phyloP scores from a whole-genome alignment of 768 basidiomycete species.

The Jaapia argillacea region DNA sequence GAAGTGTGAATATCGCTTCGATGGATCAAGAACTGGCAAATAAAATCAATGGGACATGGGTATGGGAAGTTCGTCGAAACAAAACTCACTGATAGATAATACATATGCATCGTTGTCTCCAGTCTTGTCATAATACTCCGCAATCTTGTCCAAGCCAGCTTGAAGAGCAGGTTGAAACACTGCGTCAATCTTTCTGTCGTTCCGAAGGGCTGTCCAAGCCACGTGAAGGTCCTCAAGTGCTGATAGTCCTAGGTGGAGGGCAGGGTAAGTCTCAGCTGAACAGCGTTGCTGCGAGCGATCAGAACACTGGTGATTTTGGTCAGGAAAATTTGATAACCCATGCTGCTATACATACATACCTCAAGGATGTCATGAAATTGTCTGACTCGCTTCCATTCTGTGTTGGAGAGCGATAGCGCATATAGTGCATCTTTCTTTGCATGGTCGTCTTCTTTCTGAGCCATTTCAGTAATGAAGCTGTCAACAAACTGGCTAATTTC shows the following conservation, averaged over 20 bases:
- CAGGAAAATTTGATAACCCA: neutral
- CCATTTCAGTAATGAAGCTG: conserved; percentile 16
- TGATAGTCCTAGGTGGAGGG: conserved; percentile 18
- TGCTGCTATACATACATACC: conserved; percentile 7
- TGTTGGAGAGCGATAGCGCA: conserved; percentile 7
- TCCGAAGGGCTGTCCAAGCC: conserved; percentile 14
- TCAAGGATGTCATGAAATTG: conserved; percentile 11
- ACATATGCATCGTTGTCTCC: conserved; percentile 21
- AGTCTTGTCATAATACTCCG: conserved; percentile 24
- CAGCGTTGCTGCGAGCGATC: conserved; percentile 21
- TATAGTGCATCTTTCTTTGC: conserved; percentile 10
- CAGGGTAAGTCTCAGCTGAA: conserved; percentile 16
- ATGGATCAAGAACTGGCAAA: conserved; percentile 11
- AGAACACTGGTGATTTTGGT: conserved; percentile 13
- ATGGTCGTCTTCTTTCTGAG: conserved; percentile 8
- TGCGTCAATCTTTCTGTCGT: conserved; percentile 7
- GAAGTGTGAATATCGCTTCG: conserved; percentile 7
- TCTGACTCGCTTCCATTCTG: conserved; percentile 16
- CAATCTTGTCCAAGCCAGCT: conserved; percentile 20
- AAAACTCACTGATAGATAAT: conserved; percentile 21
- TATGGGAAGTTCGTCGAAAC: too few species aligned
- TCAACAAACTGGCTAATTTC: conserved; percentile 8
- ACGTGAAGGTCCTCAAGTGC: conserved; percentile 19
- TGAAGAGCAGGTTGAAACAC: conserved; percentile 14
- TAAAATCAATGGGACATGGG: neutral